Conservation (phyloP, 768 basidiomycete genomes). For the Boletellus ananiceps region DNA sequence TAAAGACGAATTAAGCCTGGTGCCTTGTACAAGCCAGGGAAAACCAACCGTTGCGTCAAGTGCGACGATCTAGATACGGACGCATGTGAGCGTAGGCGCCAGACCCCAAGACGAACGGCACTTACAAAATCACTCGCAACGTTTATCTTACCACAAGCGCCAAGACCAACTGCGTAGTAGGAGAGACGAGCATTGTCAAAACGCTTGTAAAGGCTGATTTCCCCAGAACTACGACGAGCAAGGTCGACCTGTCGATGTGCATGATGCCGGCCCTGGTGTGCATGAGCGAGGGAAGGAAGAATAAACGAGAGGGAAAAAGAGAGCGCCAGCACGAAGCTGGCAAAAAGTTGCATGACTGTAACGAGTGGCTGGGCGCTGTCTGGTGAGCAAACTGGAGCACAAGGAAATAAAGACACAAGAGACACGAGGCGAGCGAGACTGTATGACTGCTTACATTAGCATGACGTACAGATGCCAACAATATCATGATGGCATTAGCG, state of each 20-base stretch:
- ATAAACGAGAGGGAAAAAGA: conserved; percentile 15
- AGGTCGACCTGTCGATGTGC: conserved; percentile 20
- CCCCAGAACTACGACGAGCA: conserved; percentile 24
- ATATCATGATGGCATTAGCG: no score
- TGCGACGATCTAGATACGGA: conserved; percentile 47
- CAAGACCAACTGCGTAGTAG: conserved; percentile 40
- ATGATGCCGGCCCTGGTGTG: conserved; percentile 23
- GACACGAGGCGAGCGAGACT: no score
- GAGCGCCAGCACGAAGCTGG: conserved; percentile 18
- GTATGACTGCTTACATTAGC: conserved; percentile 8
- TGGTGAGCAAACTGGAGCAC: conserved; percentile 6
- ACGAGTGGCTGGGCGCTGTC: conserved; percentile 21
- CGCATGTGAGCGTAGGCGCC: conserved; percentile 2
- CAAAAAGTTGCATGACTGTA: conserved; percentile 21
- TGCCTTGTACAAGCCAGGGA: neutral
- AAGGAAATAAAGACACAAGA: neutral
- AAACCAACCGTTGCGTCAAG: conserved; percentile 29
- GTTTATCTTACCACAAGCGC: conserved; percentile 37
- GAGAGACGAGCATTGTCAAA: conserved; percentile 29
- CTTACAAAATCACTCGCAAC: conserved; percentile 33
- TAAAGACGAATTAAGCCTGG: conserved; percentile 23
- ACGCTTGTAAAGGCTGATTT: conserved; percentile 20
- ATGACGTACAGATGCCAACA: no score
- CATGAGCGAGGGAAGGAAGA: conserved; percentile 17
- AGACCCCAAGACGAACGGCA: neutral